phyloP scores from a whole-genome alignment of 1,139 yeast species.

The Debaryomyces nepalensis region DNA sequence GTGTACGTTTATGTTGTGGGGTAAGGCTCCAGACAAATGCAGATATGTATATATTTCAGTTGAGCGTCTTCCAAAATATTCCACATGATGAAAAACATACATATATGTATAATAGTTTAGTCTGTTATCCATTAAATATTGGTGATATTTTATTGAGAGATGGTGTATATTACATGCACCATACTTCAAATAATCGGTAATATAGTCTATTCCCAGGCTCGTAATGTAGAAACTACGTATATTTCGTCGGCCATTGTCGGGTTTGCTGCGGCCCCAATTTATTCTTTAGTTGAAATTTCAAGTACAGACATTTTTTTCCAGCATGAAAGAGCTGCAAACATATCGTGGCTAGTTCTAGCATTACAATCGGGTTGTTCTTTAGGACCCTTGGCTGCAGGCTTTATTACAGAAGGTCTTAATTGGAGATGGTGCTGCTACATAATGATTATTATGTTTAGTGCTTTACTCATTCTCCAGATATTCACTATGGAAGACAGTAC shows the following conservation, averaged over 20 bases:
- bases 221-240: conserved; percentile 30
- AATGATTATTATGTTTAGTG: conserved; percentile 53
- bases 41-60: too few relatives aligned
- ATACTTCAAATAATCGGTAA: conserved; percentile 36
- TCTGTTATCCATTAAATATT: too few relatives aligned
- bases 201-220: conserved; percentile 40
- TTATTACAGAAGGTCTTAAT: conserved; percentile 40
- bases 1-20: too few relatives aligned
- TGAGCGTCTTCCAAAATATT: too few relatives aligned
- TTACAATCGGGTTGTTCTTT: conserved; percentile 48
- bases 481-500: conserved; percentile 53
- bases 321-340: conserved; percentile 50
- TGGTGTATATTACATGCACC: conserved; percentile 41
- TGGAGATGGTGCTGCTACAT: conserved; percentile 55
- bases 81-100: too few relatives aligned
- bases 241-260: conserved; percentile 44
- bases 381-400: conserved; percentile 54
- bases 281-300: conserved; percentile 52
- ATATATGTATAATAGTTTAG: too few relatives aligned
- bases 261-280: conserved; percentile 54
- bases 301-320: conserved; percentile 53
- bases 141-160: too few relatives aligned
- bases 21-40: too few relatives aligned
- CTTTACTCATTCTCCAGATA: conserved; percentile 44
- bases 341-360: conserved; percentile 45